Evolutionary conservation across 1,284 basidiomycete species (phyloP), one percentile per base, ranked within the genome.

Genomic region (Microbotryum lychnidis-dioicae): DNA sequence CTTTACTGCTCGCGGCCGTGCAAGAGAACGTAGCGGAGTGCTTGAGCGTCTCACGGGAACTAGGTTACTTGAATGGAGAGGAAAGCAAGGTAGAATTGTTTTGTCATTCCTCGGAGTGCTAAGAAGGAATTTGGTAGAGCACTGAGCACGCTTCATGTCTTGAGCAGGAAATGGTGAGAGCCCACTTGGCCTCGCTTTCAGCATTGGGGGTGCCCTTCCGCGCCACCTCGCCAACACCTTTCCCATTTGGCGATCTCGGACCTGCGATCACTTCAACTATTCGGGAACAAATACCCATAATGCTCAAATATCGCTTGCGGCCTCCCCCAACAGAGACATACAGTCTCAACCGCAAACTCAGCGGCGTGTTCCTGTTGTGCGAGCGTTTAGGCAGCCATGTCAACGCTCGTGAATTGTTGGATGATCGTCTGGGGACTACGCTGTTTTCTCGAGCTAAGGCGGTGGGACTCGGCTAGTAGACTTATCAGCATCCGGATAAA

Each of bases 281-380:
- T 61, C 81, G 89, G 29, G 82, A 79, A 3, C 82, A 85, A 55
- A 97, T 98, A 62, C 94, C 94, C 4, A 79, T 89, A 58, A 97
- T 98, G 91, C 80, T 98, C 58, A 79, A 83, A 69, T 82, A 97
- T 72, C 81, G 93, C 53, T 80, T 94, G 29, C 93, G 90, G 2
- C 94, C 94, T 0, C 94, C 94, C 2, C 94, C 94, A 0, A 79
- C 83, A 62, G 92, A 97, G 77, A 97, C 94, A 1, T 97, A 97
- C 75, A 91, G 87, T 73, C 77, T 97, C 57, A 98, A 98, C 75
- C 79, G 93, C 72, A 98, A 97, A 81, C 74, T 97, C 66, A 92
- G 90, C 68, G 93, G 94, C 0, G 87, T 90, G 3, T 97, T 98
- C 77, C 77, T 98, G 66, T 81, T 97, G 18, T 94, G 94, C 53